These are phyloP conservation scores for Leccinum fallax DNA, from an alignment of 1,284 basidiomycete species.

Conservation along the genomic window DNA sequence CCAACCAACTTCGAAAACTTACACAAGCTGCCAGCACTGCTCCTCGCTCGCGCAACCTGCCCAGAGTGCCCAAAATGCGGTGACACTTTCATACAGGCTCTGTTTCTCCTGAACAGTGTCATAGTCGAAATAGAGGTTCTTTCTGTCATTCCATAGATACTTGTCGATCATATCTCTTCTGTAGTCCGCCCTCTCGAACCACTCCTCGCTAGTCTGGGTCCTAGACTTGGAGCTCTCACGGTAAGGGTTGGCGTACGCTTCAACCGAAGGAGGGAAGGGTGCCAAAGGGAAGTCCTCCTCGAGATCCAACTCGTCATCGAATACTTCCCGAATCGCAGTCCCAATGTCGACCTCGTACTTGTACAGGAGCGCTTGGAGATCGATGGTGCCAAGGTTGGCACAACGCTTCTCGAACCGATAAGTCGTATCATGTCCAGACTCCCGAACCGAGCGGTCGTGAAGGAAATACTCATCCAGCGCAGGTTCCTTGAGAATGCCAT, in stretches of 20 bases:
- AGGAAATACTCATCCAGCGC: conserved; percentile 96
- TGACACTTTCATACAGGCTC: conserved; percentile 94
- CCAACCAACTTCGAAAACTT: conserved; percentile 38
- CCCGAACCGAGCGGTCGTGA: conserved; percentile 93
- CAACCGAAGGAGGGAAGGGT: conserved; percentile 88
- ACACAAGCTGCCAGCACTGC: conserved; percentile 93
- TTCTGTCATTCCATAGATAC: conserved; percentile 97
- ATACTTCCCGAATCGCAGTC: conserved; percentile 91
- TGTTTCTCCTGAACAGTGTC: conserved; percentile 91
- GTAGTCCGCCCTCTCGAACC: conserved; percentile 87
- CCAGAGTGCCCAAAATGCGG: conserved; percentile 96
- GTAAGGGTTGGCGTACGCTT: conserved; percentile 64
- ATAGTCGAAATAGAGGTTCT: conserved; percentile 95
- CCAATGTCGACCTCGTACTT: conserved; percentile 97
- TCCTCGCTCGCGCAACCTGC: conserved; percentile 95
- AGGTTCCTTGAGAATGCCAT: conserved; percentile 83
- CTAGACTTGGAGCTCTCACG: conserved; percentile 66
- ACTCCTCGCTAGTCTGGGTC: conserved; percentile 79
- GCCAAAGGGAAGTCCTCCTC: conserved; percentile 91
- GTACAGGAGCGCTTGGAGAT: conserved; percentile 87
- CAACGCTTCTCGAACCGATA: conserved; percentile 97
- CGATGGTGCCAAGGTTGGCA: conserved; percentile 95
- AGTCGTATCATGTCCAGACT: conserved; percentile 96
- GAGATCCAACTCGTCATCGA: conserved; percentile 87
- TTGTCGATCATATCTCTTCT: conserved; percentile 87